These are phyloP conservation scores for Acrocalymma vagum DNA, from an alignment of 2,329 filamentous ascomycete species.

Conservation along the genomic window DNA sequence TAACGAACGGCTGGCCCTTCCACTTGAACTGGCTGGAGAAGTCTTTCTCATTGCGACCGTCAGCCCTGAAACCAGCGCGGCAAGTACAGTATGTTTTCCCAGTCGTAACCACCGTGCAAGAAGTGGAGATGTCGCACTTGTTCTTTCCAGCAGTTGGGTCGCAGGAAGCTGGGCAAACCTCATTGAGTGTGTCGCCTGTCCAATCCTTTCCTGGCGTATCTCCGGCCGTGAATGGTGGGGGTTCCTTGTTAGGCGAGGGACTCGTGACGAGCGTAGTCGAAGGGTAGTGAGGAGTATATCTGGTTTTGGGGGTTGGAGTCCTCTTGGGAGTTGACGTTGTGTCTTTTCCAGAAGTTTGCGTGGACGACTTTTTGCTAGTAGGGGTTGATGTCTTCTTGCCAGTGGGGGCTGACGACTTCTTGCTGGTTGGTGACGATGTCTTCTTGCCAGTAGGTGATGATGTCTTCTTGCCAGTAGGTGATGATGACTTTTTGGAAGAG, in stretches of 20 bases:
- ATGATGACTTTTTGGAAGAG: background rate
- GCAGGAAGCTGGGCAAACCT: conserved; percentile 32
- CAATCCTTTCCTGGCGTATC: conserved; percentile 16
- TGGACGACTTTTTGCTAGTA: background rate
- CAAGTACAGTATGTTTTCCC: conserved; percentile 39
- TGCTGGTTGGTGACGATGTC: too few species aligned
- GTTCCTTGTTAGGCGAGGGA: conserved; percentile 2
- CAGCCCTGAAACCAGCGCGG: conserved; percentile 31
- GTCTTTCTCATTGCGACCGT: conserved; percentile 29
- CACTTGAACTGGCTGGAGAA: conserved; percentile 37
- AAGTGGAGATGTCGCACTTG: conserved; percentile 33
- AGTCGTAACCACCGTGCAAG: conserved; percentile 30
- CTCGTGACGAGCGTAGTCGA: background rate
- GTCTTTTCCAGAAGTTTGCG: conserved; percentile 3
- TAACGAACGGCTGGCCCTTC: conserved; percentile 34
- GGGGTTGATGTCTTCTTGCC: background rate
- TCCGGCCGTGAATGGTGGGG: conserved; percentile 4
- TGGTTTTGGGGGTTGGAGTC: conserved; percentile 9
- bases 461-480: too few species aligned
- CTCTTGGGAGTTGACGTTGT: conserved; percentile 1
- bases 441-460: too few species aligned
- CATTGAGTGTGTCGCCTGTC: conserved; percentile 26
- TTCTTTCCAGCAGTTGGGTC: conserved; percentile 30
- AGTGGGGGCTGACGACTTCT: too few species aligned
- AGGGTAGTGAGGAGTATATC: conserved; percentile 1